Base-by-base conservation (phyloP, 306 rosid genomes). In the Geum urbanum region DNA sequence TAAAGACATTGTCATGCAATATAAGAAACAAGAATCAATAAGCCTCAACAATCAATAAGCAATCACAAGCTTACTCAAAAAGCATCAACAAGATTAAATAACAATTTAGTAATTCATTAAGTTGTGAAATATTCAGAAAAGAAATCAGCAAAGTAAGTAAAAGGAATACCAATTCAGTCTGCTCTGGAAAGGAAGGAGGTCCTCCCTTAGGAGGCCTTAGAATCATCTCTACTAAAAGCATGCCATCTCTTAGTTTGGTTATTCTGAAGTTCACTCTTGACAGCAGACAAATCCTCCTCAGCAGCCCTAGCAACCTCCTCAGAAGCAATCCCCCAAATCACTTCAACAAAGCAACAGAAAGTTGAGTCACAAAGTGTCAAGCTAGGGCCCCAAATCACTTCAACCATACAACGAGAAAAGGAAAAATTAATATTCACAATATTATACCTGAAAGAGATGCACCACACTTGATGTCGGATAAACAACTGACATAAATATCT, bases 101-200 rank as follows among this genome's bases (percentile, higher is more conserved):
- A 32, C 4, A 43, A 46, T n/a, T 16, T 37, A 41, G 40, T 27
- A 48, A 5, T 61, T 69, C 55, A 71, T 62, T 59, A 39, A 74
- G 11, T 53, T 50, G n/a, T 22, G 43, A 59, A 55, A 35, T 60
- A 62, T 45, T 49, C 24, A 70, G 7, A 20, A 74, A 80, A 72
- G 16, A 47, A 53, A 19, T 45, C 39, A 58, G 16, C 39, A 69
- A 37, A 60, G 51, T 19, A 72, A n/a, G 47, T 41, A 45, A 71
- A 57, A 66, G 51, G 78, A 44, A 63, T 91, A 94, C 99, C 86
- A 84, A 87, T 64, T 94, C 99, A 75, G 83, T 76, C 57, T 87
- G 86, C 80, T 89, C 92, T 41, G 97, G 96, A 71, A 94, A 86
- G 61, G 84, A 58, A 68, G 97, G 99, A 85, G 96, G 96, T 50